These are phyloP conservation scores for Macrocybe sp. DNA, from an alignment of 1,284 basidiomycete genomes.

Conservation along the genomic window DNA sequence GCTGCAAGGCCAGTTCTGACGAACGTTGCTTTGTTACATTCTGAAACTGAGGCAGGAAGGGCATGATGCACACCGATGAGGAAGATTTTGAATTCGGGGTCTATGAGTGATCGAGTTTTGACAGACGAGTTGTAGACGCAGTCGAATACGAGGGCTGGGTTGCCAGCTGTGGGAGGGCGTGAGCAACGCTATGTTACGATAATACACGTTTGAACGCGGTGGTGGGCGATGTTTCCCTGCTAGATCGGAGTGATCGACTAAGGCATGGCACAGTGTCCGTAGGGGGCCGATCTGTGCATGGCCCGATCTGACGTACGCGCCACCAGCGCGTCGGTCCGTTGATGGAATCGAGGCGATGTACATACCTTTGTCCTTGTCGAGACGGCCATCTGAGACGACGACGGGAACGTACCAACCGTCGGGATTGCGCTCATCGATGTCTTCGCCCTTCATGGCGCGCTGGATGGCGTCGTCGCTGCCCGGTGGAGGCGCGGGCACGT, in stretches of 20 bases:
- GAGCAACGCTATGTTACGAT: slow-evolving; percentile 6
- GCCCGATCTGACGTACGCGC: too few species aligned
- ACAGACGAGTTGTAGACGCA: slow-evolving; percentile 56
- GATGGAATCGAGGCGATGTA: background rate
- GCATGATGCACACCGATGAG: slow-evolving; percentile 45
- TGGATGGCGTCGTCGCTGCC: slow-evolving; percentile 51
- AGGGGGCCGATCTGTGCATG: too few species aligned
- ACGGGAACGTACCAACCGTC: slow-evolving; percentile 61
- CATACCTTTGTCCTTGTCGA: slow-evolving; percentile 66
- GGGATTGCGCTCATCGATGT: slow-evolving; percentile 30
- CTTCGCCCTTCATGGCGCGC: slow-evolving; percentile 48
- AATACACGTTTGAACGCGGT: background rate
- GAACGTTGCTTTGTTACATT: background rate
- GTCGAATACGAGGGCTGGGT: slow-evolving; percentile 64
- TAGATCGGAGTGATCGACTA: slow-evolving; percentile 5
- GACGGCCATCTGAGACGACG: slow-evolving; percentile 60
- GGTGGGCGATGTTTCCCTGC: background rate
- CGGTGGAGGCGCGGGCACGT: slow-evolving; percentile 61
- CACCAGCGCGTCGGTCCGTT: too few species aligned
- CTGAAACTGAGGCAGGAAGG: background rate
- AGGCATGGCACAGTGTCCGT: background rate
- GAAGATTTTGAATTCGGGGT: slow-evolving; percentile 62
- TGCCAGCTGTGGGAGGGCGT: slow-evolving; percentile 45
- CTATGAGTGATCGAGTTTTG: slow-evolving; percentile 51
- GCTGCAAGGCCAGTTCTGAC: slow-evolving; percentile 62